Base-by-base conservation (phyloP, 2,329 filamentous ascomycete genomes). In the Cladosporium cucumerinum region DNA sequence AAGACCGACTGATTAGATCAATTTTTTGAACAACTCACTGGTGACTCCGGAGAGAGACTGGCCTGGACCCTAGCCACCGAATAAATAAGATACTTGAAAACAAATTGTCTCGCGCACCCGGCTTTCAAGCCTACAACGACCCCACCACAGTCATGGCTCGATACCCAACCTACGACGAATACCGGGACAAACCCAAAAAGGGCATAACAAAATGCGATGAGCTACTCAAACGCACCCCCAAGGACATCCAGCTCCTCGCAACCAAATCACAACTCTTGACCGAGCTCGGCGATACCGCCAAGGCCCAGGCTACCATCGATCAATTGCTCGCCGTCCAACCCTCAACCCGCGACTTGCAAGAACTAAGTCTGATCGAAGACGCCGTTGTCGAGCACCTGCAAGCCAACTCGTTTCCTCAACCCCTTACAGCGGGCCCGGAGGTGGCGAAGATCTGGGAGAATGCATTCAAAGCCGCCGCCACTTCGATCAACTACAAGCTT, bases 121-220 rank as follows among this genome's bases (percentile, higher is more conserved):
- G 39, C n/a, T 52, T 25, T 52, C 23, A n/a, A 26, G 21, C 4
- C 21, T n/a, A 28, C 48, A 30, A 32, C 49, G 6, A 54, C 26
- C 7, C 12, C 26, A 32, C 28, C 49, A 28, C 16, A 52, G 69
- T n/a, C 43, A 75, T 75, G 74, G 74, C 73, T 34, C 71, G 72
- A 16, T 74, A 72, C 54, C 74, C 74, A n/a, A 71, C 69, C 5
- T 74, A 73, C 61, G 73, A 74, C 39, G 74, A 75, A 63, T 74
- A 75, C 62, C 65, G 65, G 5, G 69, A 71, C 32, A 72, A 72
- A 46, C 73, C 70, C 57, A 63, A 61, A 21, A 73, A 75, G 32
- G 75, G 75, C 54, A 69, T 76, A 58, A 67, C 71, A 34, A 73
- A 73, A 48, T 75, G 74, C 57, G 70, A 76, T 61, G 71, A 74